phyloP scores from a whole-genome alignment of 768 basidiomycete genomes.

The Crassisporium funariophilum region DNA sequence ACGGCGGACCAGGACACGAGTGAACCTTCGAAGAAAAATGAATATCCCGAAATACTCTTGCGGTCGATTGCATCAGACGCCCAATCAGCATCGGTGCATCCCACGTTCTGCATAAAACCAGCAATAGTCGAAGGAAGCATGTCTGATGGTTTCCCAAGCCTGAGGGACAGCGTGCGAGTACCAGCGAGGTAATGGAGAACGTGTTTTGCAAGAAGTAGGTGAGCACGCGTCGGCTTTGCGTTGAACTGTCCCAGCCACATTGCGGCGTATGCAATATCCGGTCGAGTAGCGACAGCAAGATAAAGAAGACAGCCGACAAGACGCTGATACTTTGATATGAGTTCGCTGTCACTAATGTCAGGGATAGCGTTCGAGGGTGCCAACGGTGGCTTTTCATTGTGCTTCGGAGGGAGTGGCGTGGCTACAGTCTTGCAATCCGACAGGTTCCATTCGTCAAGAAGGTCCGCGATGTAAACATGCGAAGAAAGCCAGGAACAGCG shows the following conservation, averaged over 20 bases:
- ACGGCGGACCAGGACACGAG: slow-evolving; percentile 35
- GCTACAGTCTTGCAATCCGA: slow-evolving; percentile 11
- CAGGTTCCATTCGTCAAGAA: slow-evolving; percentile 14
- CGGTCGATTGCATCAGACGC: slow-evolving; percentile 26
- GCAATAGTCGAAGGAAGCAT: not conserved
- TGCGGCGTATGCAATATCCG: slow-evolving; percentile 37
- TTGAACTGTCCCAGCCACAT: too few relatives aligned
- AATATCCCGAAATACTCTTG: slow-evolving; percentile 36
- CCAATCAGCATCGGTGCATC: slow-evolving; percentile 35
- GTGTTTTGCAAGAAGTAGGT: slow-evolving; percentile 33
- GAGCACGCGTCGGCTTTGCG: slow-evolving; percentile 26
- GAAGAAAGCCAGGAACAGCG: slow-evolving; percentile 10
- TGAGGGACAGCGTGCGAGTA: slow-evolving; percentile 22
- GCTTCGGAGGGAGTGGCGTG: slow-evolving; percentile 2
- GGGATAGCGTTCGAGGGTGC: slow-evolving; percentile 13
- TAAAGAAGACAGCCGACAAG: slow-evolving; percentile 31
- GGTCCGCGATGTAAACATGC: slow-evolving; percentile 6
- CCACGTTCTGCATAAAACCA: slow-evolving; percentile 8
- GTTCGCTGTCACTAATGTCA: slow-evolving; percentile 13
- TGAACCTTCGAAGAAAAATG: slow-evolving; percentile 30
- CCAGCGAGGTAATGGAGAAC: slow-evolving; percentile 35
- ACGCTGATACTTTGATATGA: slow-evolving; percentile 16
- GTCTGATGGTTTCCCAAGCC: slow-evolving; percentile 11
- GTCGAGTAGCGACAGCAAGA: slow-evolving; percentile 31
- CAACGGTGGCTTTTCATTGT: not conserved